A percentile compares a stretch with the other conserved stretches of the same genome.
These are phyloP conservation scores for Fusarium sp. DNA, from an alignment of 2,329 filamentous ascomycete species.

Conservation along the genomic window DNA sequence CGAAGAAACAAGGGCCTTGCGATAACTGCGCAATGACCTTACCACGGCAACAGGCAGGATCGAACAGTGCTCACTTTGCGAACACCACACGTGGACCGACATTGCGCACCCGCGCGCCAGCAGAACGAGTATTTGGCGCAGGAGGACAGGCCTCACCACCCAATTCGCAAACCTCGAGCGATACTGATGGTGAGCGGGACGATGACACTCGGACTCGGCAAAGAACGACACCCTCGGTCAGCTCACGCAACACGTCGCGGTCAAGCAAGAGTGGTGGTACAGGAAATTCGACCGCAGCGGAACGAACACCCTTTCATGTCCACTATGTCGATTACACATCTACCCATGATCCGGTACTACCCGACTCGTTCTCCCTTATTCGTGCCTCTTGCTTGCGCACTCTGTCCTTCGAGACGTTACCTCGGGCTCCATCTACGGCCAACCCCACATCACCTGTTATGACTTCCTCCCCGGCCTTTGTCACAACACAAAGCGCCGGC, in stretches of 20 bases:
- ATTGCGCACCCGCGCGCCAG: conserved; percentile 71
- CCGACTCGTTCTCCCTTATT: conserved; percentile 75
- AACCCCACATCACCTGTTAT: conserved; percentile 55
- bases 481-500: conserved; percentile 67
- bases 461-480: conserved; percentile 62
- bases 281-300: conserved; percentile 65
- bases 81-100: conserved; percentile 66
- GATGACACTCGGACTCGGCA: conserved; percentile 55
- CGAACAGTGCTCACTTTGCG: conserved; percentile 49
- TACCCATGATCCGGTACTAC: conserved; percentile 72
- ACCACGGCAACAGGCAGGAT: conserved; percentile 57
- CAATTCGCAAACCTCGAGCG: conserved; percentile 65
- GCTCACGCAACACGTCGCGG: conserved; percentile 62
- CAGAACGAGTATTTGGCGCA: conserved; percentile 68
- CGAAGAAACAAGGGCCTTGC: conserved; percentile 73
- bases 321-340: conserved; percentile 78
- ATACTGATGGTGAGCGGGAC: conserved; percentile 67
- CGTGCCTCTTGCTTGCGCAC: conserved; percentile 76
- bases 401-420: conserved; percentile 75
- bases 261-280: conserved; percentile 62
- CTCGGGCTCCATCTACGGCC: conserved; percentile 64
- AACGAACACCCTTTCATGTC: conserved; percentile 64
- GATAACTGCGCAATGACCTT: conserved; percentile 78
- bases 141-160: conserved; percentile 64
- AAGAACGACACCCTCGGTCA: conserved; percentile 60